These are phyloP conservation scores for Lithospermum erythrorhizon DNA, from an alignment of 257 asterid genomes.

Conservation along the genomic window DNA sequence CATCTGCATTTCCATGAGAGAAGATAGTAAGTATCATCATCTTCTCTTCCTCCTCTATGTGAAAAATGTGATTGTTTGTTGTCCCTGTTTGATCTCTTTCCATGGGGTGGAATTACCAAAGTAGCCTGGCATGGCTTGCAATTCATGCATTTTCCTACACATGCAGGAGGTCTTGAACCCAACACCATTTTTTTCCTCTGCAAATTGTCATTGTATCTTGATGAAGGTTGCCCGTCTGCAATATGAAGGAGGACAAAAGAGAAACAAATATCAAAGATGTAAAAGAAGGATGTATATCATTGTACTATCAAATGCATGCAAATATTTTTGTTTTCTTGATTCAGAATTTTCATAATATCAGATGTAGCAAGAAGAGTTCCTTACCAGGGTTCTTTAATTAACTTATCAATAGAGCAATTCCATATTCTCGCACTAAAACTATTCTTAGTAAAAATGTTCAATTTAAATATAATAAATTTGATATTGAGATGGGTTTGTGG, in stretches of 20 bases:
- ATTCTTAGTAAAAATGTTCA: no score
- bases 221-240: conserved; percentile 7
- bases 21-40: conserved; percentile 24
- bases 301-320: background rate
- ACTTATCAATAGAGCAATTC: background rate
- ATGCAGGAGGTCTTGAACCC: conserved; percentile 31
- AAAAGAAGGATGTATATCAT: background rate
- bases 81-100: background rate
- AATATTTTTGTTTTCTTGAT: no score
- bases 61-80: background rate
- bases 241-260: no score
- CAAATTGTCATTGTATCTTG: background rate
- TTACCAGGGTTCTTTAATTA: no score
- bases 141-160: conserved; percentile 29
- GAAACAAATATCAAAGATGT: background rate
- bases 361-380: no score
- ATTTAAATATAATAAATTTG: no score
- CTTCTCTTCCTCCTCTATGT: conserved; percentile 2
- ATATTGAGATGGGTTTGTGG: background rate
- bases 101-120: conserved; percentile 19
- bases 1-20: conserved; percentile 35
- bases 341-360: no score
- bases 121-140: conserved; percentile 29
- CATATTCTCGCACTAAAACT: no score
- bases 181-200: conserved; percentile 13